Base-by-base conservation (phyloP, 306 rosid species). In the Cucumis sativus region DNA sequence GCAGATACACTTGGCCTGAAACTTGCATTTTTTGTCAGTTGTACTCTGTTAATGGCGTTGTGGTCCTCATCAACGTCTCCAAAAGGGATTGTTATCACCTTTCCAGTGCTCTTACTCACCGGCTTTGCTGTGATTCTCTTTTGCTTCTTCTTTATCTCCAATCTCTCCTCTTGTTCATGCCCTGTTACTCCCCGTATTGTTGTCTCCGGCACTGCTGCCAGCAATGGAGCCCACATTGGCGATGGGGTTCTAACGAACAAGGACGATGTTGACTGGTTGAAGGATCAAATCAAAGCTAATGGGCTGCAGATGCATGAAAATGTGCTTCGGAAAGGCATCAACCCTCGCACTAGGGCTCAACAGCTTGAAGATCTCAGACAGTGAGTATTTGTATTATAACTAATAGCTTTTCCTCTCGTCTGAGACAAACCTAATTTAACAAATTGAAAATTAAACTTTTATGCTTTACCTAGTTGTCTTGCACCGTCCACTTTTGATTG, bases 251-350 rank as follows among this genome's bases (percentile, higher is more conserved):
- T 78, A 60, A 86, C 91, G 33, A 87, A 77, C 62, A 82, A 83
- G 85, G 97, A 87, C 23, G 98, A 93, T 47, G 92, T 93, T 59
- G 92, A 93, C 62, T 93, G 98, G 98, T 88, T 93, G 69, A 88
- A 78, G 83, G 84, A 82, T 79, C 98, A 93, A 88, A 93, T 93
- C 85, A 89, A 73, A 67, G 82, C 81, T 45, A 93, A 91, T 67
- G 95, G 98, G 17, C 79, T 93, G 78, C 96, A 88, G 67, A 93
- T 93, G 98, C 96, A 87, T 15, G 92, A 91, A 3, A 93, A 93
- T 58, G 90, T 93, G 79, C 91, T 93, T 65, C 89, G 98, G 11
- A 93, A 93, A 87, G 98, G 98, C 45, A 93, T 93, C 70, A 93
- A 93, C 70, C 98, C 97, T 74, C 91, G 96, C 52, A 85, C 96